These are phyloP conservation scores for Kurtzmaniella quercitrusa DNA, from an alignment of 1,139 yeast genomes.

Conservation along the genomic window DNA sequence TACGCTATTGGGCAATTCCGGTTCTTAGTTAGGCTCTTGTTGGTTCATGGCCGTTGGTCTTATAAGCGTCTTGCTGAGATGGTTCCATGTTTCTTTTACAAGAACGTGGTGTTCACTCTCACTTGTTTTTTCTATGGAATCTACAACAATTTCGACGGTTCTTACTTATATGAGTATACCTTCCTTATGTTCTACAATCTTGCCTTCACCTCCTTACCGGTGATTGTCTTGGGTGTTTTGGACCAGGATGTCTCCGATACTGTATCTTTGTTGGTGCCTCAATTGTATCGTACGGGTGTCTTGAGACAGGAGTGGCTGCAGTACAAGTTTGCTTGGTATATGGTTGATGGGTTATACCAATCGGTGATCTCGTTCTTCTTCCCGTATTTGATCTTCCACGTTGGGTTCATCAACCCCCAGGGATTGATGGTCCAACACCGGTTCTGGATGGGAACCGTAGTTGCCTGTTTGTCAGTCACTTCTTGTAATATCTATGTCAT, in stretches of 20 bases:
- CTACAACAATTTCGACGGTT: slow-evolving; percentile 80
- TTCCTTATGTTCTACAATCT: slow-evolving; percentile 88
- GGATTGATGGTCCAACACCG: slow-evolving; percentile 80
- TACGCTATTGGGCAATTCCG: slow-evolving; percentile 96
- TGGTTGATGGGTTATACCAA: slow-evolving; percentile 86
- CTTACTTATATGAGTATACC: slow-evolving; percentile 89
- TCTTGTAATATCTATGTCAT: slow-evolving; percentile 78
- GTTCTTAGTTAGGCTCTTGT: slow-evolving; percentile 66
- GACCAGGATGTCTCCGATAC: slow-evolving; percentile 91
- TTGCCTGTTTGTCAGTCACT: slow-evolving; percentile 72
- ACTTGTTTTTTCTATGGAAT: slow-evolving; percentile 94
- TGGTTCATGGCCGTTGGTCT: slow-evolving; percentile 97
- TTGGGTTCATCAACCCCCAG: slow-evolving; percentile 51
- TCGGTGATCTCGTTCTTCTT: slow-evolving; percentile 81
- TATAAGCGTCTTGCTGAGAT: slow-evolving; percentile 87
- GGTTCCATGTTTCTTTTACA: slow-evolving; percentile 91
- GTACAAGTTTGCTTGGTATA: slow-evolving; percentile 75
- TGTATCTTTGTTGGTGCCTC: slow-evolving; percentile 84
- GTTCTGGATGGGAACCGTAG: slow-evolving; percentile 78
- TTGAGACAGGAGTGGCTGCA: slow-evolving; percentile 77
- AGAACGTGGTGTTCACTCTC: slow-evolving; percentile 83
- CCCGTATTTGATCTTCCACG: slow-evolving; percentile 65
- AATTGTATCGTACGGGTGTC: slow-evolving; percentile 82
- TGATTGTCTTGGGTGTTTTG: slow-evolving; percentile 81
- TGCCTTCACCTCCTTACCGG: slow-evolving; percentile 93